These are phyloP conservation scores for Exophiala sideris DNA, from an alignment of 2,329 filamentous ascomycete species.

Conservation along the genomic window DNA sequence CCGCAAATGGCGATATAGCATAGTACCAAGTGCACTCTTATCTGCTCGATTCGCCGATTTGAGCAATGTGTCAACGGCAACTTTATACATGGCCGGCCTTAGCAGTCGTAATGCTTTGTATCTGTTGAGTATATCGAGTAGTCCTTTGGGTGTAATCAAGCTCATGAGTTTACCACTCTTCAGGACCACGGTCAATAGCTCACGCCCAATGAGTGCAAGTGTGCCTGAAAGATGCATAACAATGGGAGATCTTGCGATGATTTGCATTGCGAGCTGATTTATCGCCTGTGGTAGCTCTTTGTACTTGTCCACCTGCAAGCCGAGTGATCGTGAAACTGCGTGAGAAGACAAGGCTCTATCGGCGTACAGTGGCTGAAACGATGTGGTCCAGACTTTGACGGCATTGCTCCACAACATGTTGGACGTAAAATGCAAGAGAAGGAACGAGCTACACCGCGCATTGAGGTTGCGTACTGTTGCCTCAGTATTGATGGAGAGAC, in stretches of 20 bases:
- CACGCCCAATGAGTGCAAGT: slow-evolving; percentile 4
- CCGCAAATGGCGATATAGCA: slow-evolving; percentile 43
- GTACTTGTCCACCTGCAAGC: slow-evolving; percentile 8
- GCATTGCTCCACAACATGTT: slow-evolving; percentile 34
- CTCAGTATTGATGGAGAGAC: slow-evolving; percentile 42
- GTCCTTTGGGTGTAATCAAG: slow-evolving; percentile 16
- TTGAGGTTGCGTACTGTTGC: slow-evolving; percentile 33
- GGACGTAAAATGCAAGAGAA: slow-evolving; percentile 34
- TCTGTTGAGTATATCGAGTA: slow-evolving; percentile 21
- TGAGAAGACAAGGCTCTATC: not conserved
- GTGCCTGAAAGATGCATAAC: slow-evolving; percentile 11
- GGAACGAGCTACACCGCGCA: slow-evolving; percentile 31
- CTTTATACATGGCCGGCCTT: slow-evolving; percentile 9
- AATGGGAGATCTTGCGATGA: slow-evolving; percentile 5
- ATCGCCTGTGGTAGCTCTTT: slow-evolving; percentile 17
- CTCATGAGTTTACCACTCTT: slow-evolving; percentile 20
- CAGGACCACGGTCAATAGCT: slow-evolving; percentile 13
- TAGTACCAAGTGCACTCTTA: slow-evolving; percentile 26
- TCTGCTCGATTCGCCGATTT: slow-evolving; percentile 28
- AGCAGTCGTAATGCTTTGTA: slow-evolving; percentile 5
- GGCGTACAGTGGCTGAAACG: slow-evolving; percentile 17
- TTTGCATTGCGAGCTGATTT: slow-evolving; percentile 5
- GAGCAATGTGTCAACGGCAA: slow-evolving; percentile 33
- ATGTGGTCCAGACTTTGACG: slow-evolving; percentile 32
- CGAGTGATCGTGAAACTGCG: not conserved